Conservation (phyloP, 2,329 filamentous ascomycete species). For the Fusarium sp. region DNA sequence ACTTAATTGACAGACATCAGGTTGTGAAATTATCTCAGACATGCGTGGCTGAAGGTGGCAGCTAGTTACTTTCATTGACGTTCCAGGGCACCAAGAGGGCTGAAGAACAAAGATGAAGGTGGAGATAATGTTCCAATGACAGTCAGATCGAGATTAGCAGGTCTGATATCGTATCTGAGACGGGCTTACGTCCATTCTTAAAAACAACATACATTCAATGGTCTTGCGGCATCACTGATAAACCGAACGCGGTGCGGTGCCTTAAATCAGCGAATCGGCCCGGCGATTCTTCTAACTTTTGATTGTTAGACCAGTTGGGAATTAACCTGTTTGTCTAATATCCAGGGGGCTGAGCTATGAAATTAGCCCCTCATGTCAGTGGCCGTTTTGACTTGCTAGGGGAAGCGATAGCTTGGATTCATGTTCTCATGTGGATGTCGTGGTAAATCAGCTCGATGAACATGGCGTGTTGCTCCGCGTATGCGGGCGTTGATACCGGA, state of each 20-base stretch:
- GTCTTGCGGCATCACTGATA: not conserved
- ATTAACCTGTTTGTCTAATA: conserved; percentile 8
- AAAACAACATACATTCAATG: conserved; percentile 1
- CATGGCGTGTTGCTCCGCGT: conserved; percentile 9
- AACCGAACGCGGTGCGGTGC: no score
- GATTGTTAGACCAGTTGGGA: not conserved
- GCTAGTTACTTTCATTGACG: not conserved
- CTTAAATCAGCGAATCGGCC: conserved; percentile 17
- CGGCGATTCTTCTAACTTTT: conserved; percentile 9
- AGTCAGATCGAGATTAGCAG: not conserved
- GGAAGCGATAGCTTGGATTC: conserved; percentile 5
- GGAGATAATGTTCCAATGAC: not conserved
- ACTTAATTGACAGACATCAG: not conserved
- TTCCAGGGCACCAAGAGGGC: not conserved
- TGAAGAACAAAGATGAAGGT: not conserved
- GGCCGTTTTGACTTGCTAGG: not conserved
- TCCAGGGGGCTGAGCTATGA: conserved; percentile 14
- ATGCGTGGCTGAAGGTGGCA: not conserved
- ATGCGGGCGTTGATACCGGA: not conserved
- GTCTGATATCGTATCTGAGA: not conserved
- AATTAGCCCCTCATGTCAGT: conserved; percentile 6
- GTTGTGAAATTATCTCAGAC: not conserved
- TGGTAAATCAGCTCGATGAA: conserved; percentile 10
- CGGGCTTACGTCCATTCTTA: not conserved
- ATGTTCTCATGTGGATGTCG: conserved; percentile 13